Conservation (phyloP, 441 rosid genomes). For the Pelargonium australe region DNA sequence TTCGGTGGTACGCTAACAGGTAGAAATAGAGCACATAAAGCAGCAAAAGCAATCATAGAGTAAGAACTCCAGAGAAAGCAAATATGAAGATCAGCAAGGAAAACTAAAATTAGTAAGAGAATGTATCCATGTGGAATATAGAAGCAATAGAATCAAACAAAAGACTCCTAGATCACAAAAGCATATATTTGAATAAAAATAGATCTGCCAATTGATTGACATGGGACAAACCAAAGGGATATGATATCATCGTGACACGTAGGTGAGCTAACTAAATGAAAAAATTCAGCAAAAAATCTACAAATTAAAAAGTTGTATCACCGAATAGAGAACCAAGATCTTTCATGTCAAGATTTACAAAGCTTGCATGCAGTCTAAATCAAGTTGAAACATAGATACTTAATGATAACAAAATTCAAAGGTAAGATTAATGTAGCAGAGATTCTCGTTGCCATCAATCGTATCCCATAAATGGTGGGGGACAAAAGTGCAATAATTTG, state of each 20-base stretch:
- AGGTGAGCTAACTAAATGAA: not conserved
- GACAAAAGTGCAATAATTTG: not conserved
- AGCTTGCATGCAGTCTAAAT: not conserved
- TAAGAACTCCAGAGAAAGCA: not conserved
- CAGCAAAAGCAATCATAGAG: not conserved
- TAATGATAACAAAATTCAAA: not conserved
- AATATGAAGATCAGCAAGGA: not conserved
- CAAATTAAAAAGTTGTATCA: not conserved
- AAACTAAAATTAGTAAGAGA: not conserved
- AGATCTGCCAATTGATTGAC: not conserved
- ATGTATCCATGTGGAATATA: not conserved
- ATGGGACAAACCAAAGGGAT: not conserved
- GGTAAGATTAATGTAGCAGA: not conserved
- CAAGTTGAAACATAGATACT: not conserved
- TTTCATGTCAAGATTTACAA: slow-evolving; percentile 3
- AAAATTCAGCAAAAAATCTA: not conserved
- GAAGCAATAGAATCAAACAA: not conserved
- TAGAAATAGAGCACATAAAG: not conserved
- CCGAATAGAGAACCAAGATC: not conserved
- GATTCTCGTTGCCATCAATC: not conserved
- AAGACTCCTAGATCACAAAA: not conserved
- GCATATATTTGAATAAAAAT: not conserved
- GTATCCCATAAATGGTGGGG: not conserved
- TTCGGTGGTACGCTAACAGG: not conserved
- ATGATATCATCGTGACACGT: not conserved